Evolutionary conservation across 257 asterid genomes (phyloP).

Genomic region (Anisodus acutangulus): DNA sequence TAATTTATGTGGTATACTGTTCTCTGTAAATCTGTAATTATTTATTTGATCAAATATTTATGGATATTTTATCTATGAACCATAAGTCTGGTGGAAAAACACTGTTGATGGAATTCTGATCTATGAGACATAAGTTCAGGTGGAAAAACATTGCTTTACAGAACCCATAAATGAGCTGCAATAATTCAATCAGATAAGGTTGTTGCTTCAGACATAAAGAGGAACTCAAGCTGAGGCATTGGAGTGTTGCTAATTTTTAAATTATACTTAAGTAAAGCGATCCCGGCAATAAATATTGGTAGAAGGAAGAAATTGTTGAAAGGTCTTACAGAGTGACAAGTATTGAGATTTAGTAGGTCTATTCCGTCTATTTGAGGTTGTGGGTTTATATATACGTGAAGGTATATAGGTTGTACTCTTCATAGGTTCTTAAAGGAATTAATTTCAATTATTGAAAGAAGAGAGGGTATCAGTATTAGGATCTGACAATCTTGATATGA

Average conservation of each 20-base stretch:
- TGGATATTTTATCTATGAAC: neutral
- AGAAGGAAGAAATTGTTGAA: too few species aligned
- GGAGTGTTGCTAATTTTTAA: neutral
- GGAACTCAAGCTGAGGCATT: neutral
- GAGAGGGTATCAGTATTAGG: too few species aligned
- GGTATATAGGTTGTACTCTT: neutral
- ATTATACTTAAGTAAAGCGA: too few species aligned
- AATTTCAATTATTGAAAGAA: too few species aligned
- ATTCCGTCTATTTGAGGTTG: neutral
- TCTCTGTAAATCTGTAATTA: too few species aligned
- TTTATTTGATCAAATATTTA: neutral
- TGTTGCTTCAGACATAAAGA: neutral
- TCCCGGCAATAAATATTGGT: neutral
- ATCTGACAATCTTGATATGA: too few species aligned
- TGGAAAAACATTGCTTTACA: neutral
- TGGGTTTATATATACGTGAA: neutral
- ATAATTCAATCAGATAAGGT: neutral
- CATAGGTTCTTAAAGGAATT: too few species aligned
- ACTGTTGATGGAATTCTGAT: neutral
- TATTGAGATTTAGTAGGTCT: too few species aligned
- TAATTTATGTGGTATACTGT: neutral
- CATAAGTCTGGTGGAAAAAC: neutral
- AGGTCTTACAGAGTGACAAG: too few species aligned
- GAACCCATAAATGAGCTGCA: neutral
- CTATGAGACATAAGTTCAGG: neutral